Percentiles rank a stretch among this genome's conserved stretches.
Evolutionary conservation across 2,329 filamentous ascomycete species (phyloP).

Genomic region (Botryotinia calthae): DNA sequence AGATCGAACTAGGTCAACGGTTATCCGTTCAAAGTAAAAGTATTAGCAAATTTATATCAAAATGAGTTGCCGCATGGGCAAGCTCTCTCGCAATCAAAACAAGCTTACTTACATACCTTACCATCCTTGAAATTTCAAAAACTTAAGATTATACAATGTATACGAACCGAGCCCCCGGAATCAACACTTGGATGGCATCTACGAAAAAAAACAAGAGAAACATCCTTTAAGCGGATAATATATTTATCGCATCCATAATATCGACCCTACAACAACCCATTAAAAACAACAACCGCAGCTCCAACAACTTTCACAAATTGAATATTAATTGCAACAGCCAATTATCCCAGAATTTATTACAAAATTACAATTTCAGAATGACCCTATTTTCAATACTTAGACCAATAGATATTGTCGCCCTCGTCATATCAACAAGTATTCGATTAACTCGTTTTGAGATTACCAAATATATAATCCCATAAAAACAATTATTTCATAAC

Average conservation of each 20-base stretch:
- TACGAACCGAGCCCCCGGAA: neutral
- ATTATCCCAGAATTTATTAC: neutral
- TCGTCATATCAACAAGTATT: neutral
- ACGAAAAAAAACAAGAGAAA: neutral
- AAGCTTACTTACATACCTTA: neutral
- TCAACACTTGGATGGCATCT: neutral
- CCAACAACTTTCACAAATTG: neutral
- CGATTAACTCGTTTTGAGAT: neutral
- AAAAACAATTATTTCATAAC: neutral
- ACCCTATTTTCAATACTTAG: neutral
- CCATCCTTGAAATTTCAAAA: neutral
- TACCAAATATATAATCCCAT: neutral
- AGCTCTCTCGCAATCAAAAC: neutral
- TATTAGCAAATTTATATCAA: neutral
- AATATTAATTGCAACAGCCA: neutral
- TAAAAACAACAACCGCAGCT: neutral
- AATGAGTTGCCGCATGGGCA: neutral
- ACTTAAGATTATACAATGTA: neutral
- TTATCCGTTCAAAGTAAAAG: neutral
- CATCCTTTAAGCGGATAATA: neutral
- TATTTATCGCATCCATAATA: neutral
- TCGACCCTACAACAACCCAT: neutral
- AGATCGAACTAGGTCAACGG: neutral
- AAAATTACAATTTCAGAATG: neutral
- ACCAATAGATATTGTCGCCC: neutral